Conservation (phyloP, 345 rosid genomes). For the Euphorbia pulcherrima region DNA sequence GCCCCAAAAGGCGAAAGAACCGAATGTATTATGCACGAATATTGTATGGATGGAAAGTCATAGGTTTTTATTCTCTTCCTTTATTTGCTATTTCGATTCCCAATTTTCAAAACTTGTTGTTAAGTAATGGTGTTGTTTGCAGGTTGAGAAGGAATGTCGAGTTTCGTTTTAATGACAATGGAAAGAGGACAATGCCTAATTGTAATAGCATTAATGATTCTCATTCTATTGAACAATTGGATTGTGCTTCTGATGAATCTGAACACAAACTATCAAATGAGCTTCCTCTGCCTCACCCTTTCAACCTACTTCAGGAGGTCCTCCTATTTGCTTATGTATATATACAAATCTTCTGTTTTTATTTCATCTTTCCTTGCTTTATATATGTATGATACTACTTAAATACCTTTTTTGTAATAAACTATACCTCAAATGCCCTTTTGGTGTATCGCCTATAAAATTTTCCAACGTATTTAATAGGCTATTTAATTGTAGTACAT, state of each 20-base stretch:
- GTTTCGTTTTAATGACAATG: constrained; percentile 32
- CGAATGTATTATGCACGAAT: constrained; percentile 95
- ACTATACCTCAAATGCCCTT: too few relatives aligned
- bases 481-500: too few relatives aligned
- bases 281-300: constrained; percentile 39
- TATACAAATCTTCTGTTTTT: background rate
- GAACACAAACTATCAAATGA: constrained; percentile 39
- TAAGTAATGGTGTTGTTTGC: constrained; percentile 40
- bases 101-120: background rate
- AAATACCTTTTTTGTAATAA: too few relatives aligned
- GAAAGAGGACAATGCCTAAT: constrained; percentile 29
- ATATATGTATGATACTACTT: background rate
- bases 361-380: background rate
- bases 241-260: constrained; percentile 50
- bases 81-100: background rate
- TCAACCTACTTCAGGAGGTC: constrained; percentile 44
- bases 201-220: constrained; percentile 44
- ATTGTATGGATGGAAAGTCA: constrained; percentile 50
- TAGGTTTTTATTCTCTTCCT: constrained; percentile 41
- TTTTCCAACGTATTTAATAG: too few relatives aligned
- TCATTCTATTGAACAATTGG: constrained; percentile 42
- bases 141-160: constrained; percentile 66
- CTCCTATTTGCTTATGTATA: constrained; percentile 3
- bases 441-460: too few relatives aligned
- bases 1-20: constrained; percentile 91